phyloP scores from a whole-genome alignment of 1,284 basidiomycete genomes.

The Tilletia caries region DNA sequence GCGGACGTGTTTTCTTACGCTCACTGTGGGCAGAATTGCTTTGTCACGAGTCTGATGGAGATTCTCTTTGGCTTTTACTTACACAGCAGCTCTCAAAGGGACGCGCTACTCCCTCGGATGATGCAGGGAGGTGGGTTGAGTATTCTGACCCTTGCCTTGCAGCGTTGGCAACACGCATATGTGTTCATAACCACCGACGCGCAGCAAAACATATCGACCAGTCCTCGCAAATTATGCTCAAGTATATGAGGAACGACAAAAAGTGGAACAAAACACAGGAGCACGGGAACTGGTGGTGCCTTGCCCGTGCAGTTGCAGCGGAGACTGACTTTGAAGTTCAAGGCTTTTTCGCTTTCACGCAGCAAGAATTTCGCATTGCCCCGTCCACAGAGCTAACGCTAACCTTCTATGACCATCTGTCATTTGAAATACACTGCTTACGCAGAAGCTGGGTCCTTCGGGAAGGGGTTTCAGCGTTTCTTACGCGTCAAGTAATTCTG shows the following conservation, averaged over 20 bases:
- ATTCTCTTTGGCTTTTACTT: neutral
- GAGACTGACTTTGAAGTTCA: neutral
- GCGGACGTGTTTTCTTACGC: neutral
- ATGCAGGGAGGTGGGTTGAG: neutral
- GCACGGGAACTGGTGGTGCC: neutral
- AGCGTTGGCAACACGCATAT: neutral
- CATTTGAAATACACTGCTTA: no score
- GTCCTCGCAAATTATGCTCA: constrained; percentile 2
- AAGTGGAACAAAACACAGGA: neutral
- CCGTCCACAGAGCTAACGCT: no score
- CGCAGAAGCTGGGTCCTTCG: no score
- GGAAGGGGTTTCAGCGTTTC: no score
- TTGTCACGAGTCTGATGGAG: constrained; percentile 1
- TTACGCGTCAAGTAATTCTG: no score
- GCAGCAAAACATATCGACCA: neutral
- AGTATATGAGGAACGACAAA: neutral
- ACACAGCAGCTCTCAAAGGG: neutral
- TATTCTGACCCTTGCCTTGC: neutral
- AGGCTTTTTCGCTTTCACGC: neutral
- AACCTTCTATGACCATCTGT: no score
- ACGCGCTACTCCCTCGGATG: neutral
- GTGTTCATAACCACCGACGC: neutral
- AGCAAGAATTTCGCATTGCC: no score
- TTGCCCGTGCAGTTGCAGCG: neutral
- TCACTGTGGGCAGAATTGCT: neutral